Conservation (phyloP, 108 stramenopile species). For the Seminavis robusta region DNA sequence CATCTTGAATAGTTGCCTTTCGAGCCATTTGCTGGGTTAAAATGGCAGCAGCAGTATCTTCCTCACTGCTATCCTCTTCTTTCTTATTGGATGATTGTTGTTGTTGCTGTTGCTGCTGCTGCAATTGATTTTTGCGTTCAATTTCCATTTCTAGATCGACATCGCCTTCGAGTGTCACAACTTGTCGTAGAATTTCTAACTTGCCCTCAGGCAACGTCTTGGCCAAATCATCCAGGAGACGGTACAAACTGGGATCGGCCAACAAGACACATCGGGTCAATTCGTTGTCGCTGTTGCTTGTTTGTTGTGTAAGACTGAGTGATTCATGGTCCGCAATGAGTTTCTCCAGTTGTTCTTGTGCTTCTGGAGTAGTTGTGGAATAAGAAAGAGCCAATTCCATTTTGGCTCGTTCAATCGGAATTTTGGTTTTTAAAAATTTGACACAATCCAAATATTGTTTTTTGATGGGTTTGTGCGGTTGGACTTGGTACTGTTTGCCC, state of each 20-base stretch:
- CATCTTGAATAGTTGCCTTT: background rate
- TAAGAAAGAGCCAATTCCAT: conserved; percentile 82
- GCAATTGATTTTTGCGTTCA: conserved; percentile 18
- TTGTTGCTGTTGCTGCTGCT: conserved; percentile 15
- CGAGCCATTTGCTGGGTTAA: background rate
- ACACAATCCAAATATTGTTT: conserved; percentile 96
- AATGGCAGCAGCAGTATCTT: conserved; percentile 1
- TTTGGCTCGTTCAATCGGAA: conserved; percentile 93
- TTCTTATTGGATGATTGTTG: background rate
- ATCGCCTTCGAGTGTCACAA: conserved; percentile 64
- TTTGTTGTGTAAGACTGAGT: background rate
- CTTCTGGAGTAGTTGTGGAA: conserved; percentile 1
- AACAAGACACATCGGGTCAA: conserved; percentile 26
- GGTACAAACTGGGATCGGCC: conserved; percentile 82
- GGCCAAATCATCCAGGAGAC: conserved; percentile 57
- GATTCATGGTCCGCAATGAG: background rate
- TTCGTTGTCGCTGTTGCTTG: background rate
- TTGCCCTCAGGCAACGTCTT: conserved; percentile 30
- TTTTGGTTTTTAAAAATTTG: conserved; percentile 69
- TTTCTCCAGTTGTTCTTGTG: background rate
- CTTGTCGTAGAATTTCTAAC: conserved; percentile 79
- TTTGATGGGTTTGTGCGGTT: conserved; percentile 87
- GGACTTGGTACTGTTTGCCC: conserved; percentile 83
- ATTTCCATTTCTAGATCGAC: conserved; percentile 48
- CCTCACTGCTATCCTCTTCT: background rate